Base-by-base conservation (phyloP, 257 asterid species). In the Forsythia suspensa region DNA sequence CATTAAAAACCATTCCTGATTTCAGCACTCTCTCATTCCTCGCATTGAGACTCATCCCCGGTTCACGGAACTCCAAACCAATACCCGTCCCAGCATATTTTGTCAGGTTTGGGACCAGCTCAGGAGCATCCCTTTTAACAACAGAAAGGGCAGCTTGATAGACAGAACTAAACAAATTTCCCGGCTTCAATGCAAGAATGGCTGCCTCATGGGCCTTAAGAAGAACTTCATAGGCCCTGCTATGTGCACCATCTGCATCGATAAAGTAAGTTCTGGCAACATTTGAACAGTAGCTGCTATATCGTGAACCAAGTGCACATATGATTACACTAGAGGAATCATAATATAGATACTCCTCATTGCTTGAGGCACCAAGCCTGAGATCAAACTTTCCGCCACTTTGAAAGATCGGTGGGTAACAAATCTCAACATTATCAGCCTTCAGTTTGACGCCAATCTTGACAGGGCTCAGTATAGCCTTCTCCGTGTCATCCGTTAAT, bases 331-430 rank as follows among this genome's bases (percentile, higher is more conserved):
- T 88, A 66, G 86, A 72, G 8, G 92, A 78, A 80, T 89, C 94
- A 73, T 87, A 92, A 80, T 85, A 88, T 5, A 92, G 75, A 73
- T 71, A 2, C 1, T 89, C 92, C 46, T 90, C 93, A 75, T 86
- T 86, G 85, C 94, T 92, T 20, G 88, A 73, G 29, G 97, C 96
- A 86, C 90, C 85, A 40, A 96, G 97, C 43, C 89, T 79, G 15
- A 92, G 88, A 86, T 92, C 93, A 75, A 90, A 92, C 13, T 51
- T 78, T 12, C 92, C 97, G 71, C 97, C 97, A 75, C 96, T 91
- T 84, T 93, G 97, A 82, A 93, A 88, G 68, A 93, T 92, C 1
- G 98, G 97, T 51, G 98, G 97, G 84, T 93, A 91, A 83, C 97
- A 93, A 29, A 93, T 91, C 83, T 90, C 97, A 5, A 90, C 89